Conservation (phyloP, 2,329 filamentous ascomycete genomes). For the Colletotrichum godetiae region DNA sequence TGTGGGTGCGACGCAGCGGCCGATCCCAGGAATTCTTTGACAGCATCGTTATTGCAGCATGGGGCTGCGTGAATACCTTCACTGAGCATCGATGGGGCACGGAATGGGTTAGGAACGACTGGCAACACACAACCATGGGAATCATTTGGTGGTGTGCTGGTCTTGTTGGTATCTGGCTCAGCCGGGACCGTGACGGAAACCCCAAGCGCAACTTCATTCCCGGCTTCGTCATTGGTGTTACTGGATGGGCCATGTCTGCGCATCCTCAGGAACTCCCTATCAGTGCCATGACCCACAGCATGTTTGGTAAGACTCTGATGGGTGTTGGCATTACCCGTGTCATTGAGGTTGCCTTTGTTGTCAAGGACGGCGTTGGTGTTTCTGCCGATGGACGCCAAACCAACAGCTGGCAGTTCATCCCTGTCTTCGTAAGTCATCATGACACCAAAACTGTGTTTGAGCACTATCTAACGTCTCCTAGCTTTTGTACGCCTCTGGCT, state of each 20-base stretch:
- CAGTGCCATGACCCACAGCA: constrained; percentile 86
- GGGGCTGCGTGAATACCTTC: constrained; percentile 98
- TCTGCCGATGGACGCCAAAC: constrained; percentile 75
- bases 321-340: constrained; percentile 85
- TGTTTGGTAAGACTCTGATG: constrained; percentile 98
- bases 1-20: constrained; percentile 84
- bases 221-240: constrained; percentile 89
- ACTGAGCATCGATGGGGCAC: constrained; percentile 96
- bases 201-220: constrained; percentile 95
- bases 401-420: constrained; percentile 69
- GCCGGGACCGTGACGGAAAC: constrained; percentile 81
- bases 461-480: constrained; percentile 49
- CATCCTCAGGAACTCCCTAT: constrained; percentile 88
- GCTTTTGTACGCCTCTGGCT: constrained; percentile 92
- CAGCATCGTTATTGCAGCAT: constrained; percentile 87
- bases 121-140: constrained; percentile 99
- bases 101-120: constrained; percentile 90
- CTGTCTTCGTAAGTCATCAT: constrained; percentile 63
- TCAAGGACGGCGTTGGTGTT: constrained; percentile 76
- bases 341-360: constrained; percentile 90
- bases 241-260: constrained; percentile 94
- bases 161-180: constrained; percentile 91
- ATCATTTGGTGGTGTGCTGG: constrained; percentile 98
- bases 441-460: background rate
- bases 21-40: constrained; percentile 98